Percentiles rank a stretch among this genome's conserved stretches.
phyloP scores from a whole-genome alignment of 495 filamentous ascomycete species.

The Thozetella sp. region DNA sequence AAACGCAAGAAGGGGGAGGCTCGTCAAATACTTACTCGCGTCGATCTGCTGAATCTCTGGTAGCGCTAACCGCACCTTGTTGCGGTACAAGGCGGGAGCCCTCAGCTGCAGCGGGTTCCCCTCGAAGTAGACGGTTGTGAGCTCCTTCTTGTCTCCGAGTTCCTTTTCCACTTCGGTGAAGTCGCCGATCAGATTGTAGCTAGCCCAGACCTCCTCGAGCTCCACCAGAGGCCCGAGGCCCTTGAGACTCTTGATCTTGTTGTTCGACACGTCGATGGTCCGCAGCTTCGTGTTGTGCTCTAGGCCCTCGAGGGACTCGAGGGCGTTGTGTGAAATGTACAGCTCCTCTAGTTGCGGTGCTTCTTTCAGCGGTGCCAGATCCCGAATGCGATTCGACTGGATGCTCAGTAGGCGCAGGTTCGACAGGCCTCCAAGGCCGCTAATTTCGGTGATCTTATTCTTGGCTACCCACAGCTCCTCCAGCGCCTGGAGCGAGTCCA shows the following conservation, averaged over 20 bases:
- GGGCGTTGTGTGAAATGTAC: slow-evolving; percentile 97
- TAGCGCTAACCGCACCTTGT: slow-evolving; percentile 86
- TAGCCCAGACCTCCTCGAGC: slow-evolving; percentile 93
- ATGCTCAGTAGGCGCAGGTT: slow-evolving; percentile 91
- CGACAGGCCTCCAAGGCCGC: slow-evolving; percentile 67
- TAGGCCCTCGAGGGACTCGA: slow-evolving; percentile 76
- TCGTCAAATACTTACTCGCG: slow-evolving; percentile 82
- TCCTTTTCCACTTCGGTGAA: slow-evolving; percentile 85
- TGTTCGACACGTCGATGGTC: slow-evolving; percentile 88
- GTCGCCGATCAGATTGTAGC: slow-evolving; percentile 77
- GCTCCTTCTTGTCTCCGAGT: slow-evolving; percentile 72
- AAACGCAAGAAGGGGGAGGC: not conserved
- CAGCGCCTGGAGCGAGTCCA: slow-evolving; percentile 72
- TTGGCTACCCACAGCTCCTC: slow-evolving; percentile 96
- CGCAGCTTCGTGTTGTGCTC: slow-evolving; percentile 70
- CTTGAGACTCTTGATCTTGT: slow-evolving; percentile 74
- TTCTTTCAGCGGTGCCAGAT: slow-evolving; percentile 70
- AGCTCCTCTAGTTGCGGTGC: slow-evolving; percentile 88
- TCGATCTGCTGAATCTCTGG: slow-evolving; percentile 92
- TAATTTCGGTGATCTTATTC: slow-evolving; percentile 92
- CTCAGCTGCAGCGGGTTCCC: slow-evolving; percentile 86
- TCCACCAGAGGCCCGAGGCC: slow-evolving; percentile 68
- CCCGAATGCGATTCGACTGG: slow-evolving; percentile 92
- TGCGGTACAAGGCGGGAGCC: slow-evolving; percentile 79
- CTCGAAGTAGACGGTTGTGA: slow-evolving; percentile 96